These are phyloP conservation scores for Camelina hispida DNA, from an alignment of 345 rosid species.

Conservation along the genomic window DNA sequence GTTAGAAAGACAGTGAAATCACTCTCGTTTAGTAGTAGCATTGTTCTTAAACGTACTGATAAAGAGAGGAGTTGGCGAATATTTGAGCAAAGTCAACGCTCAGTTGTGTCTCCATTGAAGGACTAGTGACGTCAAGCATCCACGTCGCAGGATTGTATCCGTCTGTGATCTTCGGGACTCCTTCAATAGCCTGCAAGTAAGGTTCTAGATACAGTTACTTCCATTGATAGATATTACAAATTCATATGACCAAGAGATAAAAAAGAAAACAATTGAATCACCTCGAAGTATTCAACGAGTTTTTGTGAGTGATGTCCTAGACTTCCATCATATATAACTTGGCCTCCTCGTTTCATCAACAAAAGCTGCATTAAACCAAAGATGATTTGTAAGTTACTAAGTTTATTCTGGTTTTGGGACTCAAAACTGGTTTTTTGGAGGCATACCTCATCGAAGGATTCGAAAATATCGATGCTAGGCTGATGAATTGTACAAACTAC, in stretches of 20 bases:
- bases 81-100: conserved; percentile 72
- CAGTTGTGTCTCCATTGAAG: conserved; percentile 69
- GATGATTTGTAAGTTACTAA: background rate
- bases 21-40: background rate
- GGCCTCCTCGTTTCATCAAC: conserved; percentile 95
- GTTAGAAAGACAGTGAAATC: background rate
- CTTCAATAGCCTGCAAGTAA: conserved; percentile 63
- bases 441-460: conserved; percentile 85
- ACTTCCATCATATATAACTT: conserved; percentile 83
- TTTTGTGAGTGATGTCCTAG: conserved; percentile 78
- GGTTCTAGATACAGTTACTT: conserved; percentile 13
- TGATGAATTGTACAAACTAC: conserved; percentile 97
- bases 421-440: background rate
- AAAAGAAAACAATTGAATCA: conserved; percentile 34
- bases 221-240: conserved; percentile 8
- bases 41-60: conserved; percentile 53
- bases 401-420: background rate
- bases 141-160: conserved; percentile 94
- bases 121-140: conserved; percentile 84
- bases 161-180: conserved; percentile 69
- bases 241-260: background rate
- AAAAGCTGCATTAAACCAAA: conserved; percentile 58
- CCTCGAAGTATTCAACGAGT: conserved; percentile 90
- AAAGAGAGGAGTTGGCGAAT: conserved; percentile 67
- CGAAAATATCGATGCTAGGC: conserved; percentile 93